Evolutionary conservation across 129 eudicot species (phyloP), one percentile per base, ranked within the genome.

Genomic region (Pittosporum tobira): DNA sequence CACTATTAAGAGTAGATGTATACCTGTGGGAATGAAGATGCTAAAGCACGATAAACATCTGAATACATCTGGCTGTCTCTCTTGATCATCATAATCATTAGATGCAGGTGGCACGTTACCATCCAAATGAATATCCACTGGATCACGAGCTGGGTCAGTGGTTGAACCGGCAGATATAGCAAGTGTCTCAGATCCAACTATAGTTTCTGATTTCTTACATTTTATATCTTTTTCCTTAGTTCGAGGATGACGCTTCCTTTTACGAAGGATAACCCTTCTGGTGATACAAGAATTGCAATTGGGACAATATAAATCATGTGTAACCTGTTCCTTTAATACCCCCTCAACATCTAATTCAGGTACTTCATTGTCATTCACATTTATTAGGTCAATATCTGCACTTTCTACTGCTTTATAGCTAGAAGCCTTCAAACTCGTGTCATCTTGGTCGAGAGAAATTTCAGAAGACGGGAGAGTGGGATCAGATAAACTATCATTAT

Each of bases 1-100:
- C 50, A 44, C 22, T 18, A 29, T 30, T 57, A 51, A 36, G 50
- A 21, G 47, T 40, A 25, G 38, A 65, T 49, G 30, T 66, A 29
- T 57, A 91, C 99, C 83, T 16, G 66, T 61, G 30, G 99, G 94
- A 73, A 83, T 76, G 77, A 91, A 86, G 69, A 91, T 63, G 71
- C 94, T 83, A 71, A 91, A 81, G 79, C 99, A 87, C 22, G 99
- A 83, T 60, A 91, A 76, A 75, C 96, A 91, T 81, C 88, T 75
- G 77, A 91, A 80, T 26, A 79, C 70, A 28, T 78, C 90, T 36
- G 88, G 83, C 36, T 71, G 84, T 68, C 62, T 55, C 5, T 80
- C 74, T 57, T 46, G 81, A 43, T 70, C 83, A 43, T 70, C 83
- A 50, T 48, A 37, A 26, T 71, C 81, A 66, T 65, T 34, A 25